A percentile compares a stretch with the other conserved stretches of the same genome.
Evolutionary conservation across 2,329 filamentous ascomycete species (phyloP).

Genomic region (Trichoderma koningiopsis): DNA sequence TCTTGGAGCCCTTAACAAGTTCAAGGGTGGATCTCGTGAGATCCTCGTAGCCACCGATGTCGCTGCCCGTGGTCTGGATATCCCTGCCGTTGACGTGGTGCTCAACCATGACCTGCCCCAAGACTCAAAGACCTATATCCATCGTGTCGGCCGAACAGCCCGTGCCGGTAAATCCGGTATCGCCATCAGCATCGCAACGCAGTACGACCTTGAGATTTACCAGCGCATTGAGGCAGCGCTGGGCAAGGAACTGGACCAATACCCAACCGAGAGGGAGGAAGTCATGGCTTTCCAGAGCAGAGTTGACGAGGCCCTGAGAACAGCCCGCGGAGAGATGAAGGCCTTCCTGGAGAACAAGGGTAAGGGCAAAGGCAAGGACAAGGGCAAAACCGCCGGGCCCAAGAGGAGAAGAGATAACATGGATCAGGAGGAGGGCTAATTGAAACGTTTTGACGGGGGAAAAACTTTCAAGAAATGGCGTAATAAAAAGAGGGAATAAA

Average conservation of each 20-base stretch:
- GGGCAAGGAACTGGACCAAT: constrained; percentile 73
- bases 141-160: constrained; percentile 85
- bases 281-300: constrained; percentile 78
- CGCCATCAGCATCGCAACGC: constrained; percentile 79
- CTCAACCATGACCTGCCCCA: constrained; percentile 83
- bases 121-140: constrained; percentile 88
- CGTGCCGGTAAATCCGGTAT: constrained; percentile 83
- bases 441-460: background rate
- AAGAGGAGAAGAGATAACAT: constrained; percentile 62
- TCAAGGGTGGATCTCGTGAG: constrained; percentile 75
- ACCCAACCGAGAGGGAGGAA: constrained; percentile 74
- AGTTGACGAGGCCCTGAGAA: constrained; percentile 80
- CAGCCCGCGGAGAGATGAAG: constrained; percentile 81
- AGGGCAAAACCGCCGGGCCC: background rate
- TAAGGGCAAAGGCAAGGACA: constrained; percentile 16
- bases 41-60: constrained; percentile 93
- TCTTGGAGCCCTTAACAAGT: constrained; percentile 86
- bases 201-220: constrained; percentile 84
- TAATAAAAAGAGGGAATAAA: background rate
- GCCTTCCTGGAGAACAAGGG: constrained; percentile 66
- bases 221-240: constrained; percentile 80
- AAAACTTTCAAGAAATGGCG: background rate
- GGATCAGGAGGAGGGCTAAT: constrained; percentile 73
- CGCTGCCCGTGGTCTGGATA: constrained; percentile 90
- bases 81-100: constrained; percentile 86